These are phyloP conservation scores for Metarhizium anisopliae DNA, from an alignment of 2,329 filamentous ascomycete species.

Conservation along the genomic window DNA sequence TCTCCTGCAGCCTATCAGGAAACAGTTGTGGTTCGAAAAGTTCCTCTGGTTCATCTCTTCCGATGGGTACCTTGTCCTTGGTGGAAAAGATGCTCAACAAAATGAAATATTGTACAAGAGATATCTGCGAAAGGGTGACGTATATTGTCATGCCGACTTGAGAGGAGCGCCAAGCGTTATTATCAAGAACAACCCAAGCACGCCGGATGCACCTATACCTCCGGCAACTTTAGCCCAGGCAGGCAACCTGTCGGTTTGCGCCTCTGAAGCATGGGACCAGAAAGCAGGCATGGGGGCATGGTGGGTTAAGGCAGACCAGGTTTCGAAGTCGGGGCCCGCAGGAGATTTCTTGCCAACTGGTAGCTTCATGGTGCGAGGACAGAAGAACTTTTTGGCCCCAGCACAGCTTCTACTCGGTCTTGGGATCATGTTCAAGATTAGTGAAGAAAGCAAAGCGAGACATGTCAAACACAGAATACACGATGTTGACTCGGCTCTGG, in stretches of 20 bases:
- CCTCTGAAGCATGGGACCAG: constrained; percentile 88
- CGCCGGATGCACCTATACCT: constrained; percentile 76
- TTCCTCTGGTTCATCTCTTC: constrained; percentile 93
- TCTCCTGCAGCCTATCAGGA: constrained; percentile 71
- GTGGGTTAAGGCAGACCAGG: constrained; percentile 88
- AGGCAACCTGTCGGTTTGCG: constrained; percentile 73
- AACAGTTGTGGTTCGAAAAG: constrained; percentile 93
- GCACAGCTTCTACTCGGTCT: constrained; percentile 82
- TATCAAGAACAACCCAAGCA: constrained; percentile 77
- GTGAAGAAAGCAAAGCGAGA: constrained; percentile 73
- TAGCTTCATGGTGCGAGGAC: constrained; percentile 71
- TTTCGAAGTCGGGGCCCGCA: constrained; percentile 71
- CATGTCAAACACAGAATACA: constrained; percentile 60
- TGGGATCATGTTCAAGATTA: constrained; percentile 79
- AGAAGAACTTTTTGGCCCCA: constrained; percentile 86
- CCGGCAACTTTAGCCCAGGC: constrained; percentile 88
- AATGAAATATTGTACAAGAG: constrained; percentile 85
- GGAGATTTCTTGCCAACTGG: constrained; percentile 76
- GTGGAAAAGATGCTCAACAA: constrained; percentile 80
- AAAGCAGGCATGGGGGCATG: constrained; percentile 94
- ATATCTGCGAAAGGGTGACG: constrained; percentile 78
- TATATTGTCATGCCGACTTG: constrained; percentile 87
- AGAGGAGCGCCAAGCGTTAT: constrained; percentile 77
- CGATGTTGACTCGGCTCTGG: constrained; percentile 14
- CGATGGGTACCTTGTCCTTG: constrained; percentile 87